Conservation (phyloP, 129 eudicot genomes). For the Flaveria linearis region DNA sequence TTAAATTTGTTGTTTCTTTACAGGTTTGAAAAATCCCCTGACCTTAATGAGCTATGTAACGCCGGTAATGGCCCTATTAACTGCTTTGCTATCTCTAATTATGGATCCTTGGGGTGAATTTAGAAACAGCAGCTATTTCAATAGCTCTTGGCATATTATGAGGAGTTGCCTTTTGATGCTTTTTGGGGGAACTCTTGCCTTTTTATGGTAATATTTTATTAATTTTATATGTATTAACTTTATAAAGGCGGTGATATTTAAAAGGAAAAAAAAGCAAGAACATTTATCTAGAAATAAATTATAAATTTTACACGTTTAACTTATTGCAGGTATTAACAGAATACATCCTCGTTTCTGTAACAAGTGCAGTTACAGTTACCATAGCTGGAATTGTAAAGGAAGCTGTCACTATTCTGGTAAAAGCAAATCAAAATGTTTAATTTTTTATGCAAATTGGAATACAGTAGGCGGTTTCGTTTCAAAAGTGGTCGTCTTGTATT, state of each 20-base stretch:
- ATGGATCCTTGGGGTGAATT: slow-evolving; percentile 90
- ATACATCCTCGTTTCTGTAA: slow-evolving; percentile 86
- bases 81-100: slow-evolving; percentile 68
- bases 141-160: slow-evolving; percentile 65
- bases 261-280: neutral
- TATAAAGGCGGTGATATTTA: neutral
- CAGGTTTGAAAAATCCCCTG: slow-evolving; percentile 94
- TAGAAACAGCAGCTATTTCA: slow-evolving; percentile 61
- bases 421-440: neutral
- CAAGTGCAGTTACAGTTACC: slow-evolving; percentile 96
- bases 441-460: neutral
- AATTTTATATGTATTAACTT: neutral
- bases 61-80: slow-evolving; percentile 89
- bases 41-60: slow-evolving; percentile 97
- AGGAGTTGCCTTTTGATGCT: slow-evolving; percentile 82
- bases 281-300: neutral
- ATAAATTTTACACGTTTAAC: neutral
- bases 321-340: slow-evolving; percentile 84
- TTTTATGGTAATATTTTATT: slow-evolving; percentile 66
- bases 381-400: slow-evolving; percentile 98
- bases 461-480: neutral
- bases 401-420: slow-evolving; percentile 93
- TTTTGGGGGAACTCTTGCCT: slow-evolving; percentile 94
- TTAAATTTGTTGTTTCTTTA: slow-evolving; percentile 9
- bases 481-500: neutral